Base-by-base conservation (phyloP, 257 asterid species). In the Leptodermis oblonga region DNA sequence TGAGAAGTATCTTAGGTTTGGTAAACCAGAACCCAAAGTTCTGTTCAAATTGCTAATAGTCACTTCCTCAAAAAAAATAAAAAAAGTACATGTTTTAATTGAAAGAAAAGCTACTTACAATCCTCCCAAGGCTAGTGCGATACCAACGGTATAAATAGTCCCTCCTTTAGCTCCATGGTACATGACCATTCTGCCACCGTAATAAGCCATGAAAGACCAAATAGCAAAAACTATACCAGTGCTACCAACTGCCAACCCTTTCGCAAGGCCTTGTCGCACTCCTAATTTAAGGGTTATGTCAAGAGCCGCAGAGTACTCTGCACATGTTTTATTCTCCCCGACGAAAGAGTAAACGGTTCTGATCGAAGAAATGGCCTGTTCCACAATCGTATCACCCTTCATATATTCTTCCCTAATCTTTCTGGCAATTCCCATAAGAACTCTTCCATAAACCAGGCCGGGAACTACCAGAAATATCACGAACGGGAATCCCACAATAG, bases 181-280 rank as follows among this genome's bases (percentile, higher is more conserved):
- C n/a, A n/a, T n/a, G n/a, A n/a, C n/a, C n/a, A n/a, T n/a, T n/a
- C n/a, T n/a, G 87, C 98, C 87, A 11, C 96, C 97, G 30, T 92
- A 92, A 60, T 85, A 92, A 14, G 97, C 73, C 84, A 87, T 73
- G 72, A 88, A 88, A 0, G 95, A 69, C 97, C 98, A 92, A 45
- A 92, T 88, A 1, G 96, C 92, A 62, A 83, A 92, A 25, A n/a
- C n/a, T n/a, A n/a, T n/a, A n/a, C n/a, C n/a, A n/a, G n/a, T n/a
- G n/a, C n/a, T n/a, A 83, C 89, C 98, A 26, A 92, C 80, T 4
- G 97, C 96, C 70, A 92, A 71, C 8, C 98, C 98, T 80, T 92
- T 92, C 6, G 92, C 91, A 9, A 90, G 81, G 14, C 98, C 98
- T 75, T 92, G 98, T 49, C 76, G 73, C 13, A 84, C 46, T 10